These are phyloP conservation scores for Atalantia buxifolia DNA, from an alignment of 345 rosid species.

Conservation along the genomic window DNA sequence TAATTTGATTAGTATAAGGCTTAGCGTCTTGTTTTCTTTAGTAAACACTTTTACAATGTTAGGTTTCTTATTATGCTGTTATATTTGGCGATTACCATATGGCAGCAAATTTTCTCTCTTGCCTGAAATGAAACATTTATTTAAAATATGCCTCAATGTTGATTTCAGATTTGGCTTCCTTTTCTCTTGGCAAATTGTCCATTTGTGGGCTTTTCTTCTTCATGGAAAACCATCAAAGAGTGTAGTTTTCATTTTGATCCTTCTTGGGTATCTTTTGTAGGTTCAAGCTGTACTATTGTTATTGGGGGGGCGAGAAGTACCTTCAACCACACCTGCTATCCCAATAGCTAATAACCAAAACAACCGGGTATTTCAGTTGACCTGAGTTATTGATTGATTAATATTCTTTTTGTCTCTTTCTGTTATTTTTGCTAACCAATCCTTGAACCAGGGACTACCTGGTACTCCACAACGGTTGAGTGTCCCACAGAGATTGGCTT, in stretches of 20 bases:
- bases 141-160: neutral
- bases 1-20: neutral
- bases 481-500: slow-evolving; percentile 60
- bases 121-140: neutral
- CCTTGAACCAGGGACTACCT: slow-evolving; percentile 38
- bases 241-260: neutral
- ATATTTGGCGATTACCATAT: neutral
- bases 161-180: neutral
- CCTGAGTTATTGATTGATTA: neutral
- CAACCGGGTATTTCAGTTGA: slow-evolving; percentile 26
- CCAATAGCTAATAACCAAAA: slow-evolving; percentile 31
- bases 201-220: neutral
- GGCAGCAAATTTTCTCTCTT: neutral
- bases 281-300: slow-evolving; percentile 65
- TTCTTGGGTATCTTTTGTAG: slow-evolving; percentile 20
- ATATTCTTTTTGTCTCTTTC: neutral
- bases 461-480: slow-evolving; percentile 54
- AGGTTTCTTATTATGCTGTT: neutral
- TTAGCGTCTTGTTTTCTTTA: neutral
- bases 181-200: neutral
- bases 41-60: neutral
- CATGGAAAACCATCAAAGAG: neutral
- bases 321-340: slow-evolving; percentile 34
- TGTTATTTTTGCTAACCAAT: slow-evolving; percentile 21
- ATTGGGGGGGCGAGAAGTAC: slow-evolving; percentile 58